phyloP scores from a whole-genome alignment of 441 rosid species.

The Aquilaria agallochum region DNA sequence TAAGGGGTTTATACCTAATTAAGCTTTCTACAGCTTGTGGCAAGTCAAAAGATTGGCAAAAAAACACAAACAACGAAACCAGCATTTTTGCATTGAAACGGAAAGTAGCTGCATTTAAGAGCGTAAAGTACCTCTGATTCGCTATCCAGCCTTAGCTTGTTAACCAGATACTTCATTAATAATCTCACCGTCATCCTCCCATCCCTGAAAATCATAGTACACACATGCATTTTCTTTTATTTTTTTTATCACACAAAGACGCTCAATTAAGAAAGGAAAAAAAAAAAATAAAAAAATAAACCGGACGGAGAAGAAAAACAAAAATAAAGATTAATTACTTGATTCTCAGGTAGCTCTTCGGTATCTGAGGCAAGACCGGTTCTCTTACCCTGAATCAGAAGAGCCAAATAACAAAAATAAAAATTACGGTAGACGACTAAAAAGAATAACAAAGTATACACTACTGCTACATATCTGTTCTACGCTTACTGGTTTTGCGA shows the following conservation, averaged over 20 bases:
- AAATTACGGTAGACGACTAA: background rate
- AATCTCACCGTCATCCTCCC: conserved; percentile 93
- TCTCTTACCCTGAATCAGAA: conserved; percentile 67
- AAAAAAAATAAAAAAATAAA: background rate
- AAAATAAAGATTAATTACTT: conserved; percentile 43
- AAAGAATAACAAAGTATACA: conserved; percentile 3
- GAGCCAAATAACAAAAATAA: conserved; percentile 8
- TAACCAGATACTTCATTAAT: conserved; percentile 90
- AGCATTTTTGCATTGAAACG: conserved; percentile 14
- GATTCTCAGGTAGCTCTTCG: conserved; percentile 95
- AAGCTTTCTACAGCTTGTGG: too few species aligned
- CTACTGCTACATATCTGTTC: too few species aligned
- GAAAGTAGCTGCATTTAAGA: conserved; percentile 10
- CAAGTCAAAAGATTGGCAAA: too few species aligned
- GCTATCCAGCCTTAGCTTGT: conserved; percentile 89
- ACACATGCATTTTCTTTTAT: conserved; percentile 2
- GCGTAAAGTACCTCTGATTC: conserved; percentile 83
- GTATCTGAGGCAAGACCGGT: conserved; percentile 91
- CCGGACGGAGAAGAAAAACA: background rate
- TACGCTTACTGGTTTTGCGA: conserved; percentile 86
- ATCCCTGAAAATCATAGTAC: conserved; percentile 51
- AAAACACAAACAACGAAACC: background rate
- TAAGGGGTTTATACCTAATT: too few species aligned
- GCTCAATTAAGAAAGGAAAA: background rate
- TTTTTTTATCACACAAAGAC: background rate